Conservation (phyloP, 441 rosid genomes). For the Bruguiera hainesii region DNA sequence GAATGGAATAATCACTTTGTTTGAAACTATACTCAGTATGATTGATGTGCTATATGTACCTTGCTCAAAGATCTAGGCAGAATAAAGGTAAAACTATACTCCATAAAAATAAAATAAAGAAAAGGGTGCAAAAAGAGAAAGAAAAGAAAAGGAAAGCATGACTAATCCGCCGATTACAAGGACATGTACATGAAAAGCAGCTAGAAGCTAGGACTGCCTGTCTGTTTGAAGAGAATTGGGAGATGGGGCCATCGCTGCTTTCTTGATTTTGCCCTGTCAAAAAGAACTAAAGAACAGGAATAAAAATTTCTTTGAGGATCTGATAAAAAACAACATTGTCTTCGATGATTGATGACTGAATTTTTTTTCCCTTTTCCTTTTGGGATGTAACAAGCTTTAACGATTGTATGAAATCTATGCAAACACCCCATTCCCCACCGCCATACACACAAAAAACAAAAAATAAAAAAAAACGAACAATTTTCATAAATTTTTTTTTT, state of each 20-base stretch:
- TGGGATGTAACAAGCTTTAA: slow-evolving; percentile 2
- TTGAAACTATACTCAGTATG: slow-evolving; percentile 7
- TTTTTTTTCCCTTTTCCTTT: too few species aligned
- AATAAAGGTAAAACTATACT: slow-evolving; percentile 11
- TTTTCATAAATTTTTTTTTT: too few species aligned
- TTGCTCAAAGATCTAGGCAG: slow-evolving; percentile 11
- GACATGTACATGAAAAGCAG: slow-evolving; percentile 18
- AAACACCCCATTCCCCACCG: too few species aligned
- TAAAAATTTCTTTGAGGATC: slow-evolving; percentile 29
- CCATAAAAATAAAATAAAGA: not conserved
- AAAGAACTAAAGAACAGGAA: slow-evolving; percentile 23
- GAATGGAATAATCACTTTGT: slow-evolving; percentile 48
- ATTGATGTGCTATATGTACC: not conserved
- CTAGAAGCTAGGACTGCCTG: slow-evolving; percentile 42
- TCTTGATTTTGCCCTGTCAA: slow-evolving; percentile 15
- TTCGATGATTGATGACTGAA: slow-evolving; percentile 13
- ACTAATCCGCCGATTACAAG: slow-evolving; percentile 34
- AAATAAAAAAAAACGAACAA: too few species aligned
- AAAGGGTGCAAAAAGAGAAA: slow-evolving; percentile 15
- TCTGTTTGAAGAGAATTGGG: slow-evolving; percentile 55
- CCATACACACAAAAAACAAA: too few species aligned
- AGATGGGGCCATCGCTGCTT: not conserved
- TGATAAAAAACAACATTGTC: not conserved
- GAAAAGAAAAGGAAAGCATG: slow-evolving; percentile 18
- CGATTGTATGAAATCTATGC: slow-evolving; percentile 37